Base-by-base conservation (phyloP, 805 yeast genomes). In the Torulaspora quercuum region DNA sequence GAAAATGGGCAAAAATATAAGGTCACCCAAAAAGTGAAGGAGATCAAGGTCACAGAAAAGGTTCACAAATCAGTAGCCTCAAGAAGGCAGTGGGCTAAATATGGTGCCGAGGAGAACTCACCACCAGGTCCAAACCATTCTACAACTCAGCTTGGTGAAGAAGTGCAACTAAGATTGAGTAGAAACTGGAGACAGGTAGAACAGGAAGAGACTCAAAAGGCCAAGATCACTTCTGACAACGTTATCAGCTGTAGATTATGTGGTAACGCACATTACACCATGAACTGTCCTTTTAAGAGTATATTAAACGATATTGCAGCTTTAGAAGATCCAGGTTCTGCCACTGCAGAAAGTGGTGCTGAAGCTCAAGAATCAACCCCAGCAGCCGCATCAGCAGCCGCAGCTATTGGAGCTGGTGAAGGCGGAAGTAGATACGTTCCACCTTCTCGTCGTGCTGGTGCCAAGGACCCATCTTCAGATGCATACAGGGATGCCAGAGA, bases 201-300 rank as follows among this genome's bases (percentile, higher is more conserved):
- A 58, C 79, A 80, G 66, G 80, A 78, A 58, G 82, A 80, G 61
- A 76, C 59, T 28, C 65, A 67, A 45, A 72, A 72, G 53, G 69
- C 66, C 35, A 61, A 64, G 36, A 53, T 45, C 20, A 66, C 63
- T 54, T 65, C 67, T 60, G 64, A 64, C 60, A 67, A 68, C 47
- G 70, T 68, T 52, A 64, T 78, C 48, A 68, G 65, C 52, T 92
- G 98, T 77, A 85, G 97, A 76, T 69, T 75, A 37, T 92, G 99
- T 82, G 84, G 83, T 44, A 96, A 95, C 59, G 82, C 78, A 50
- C 99, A 92, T 73, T 85, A 80, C 75, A 84, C 97, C 26, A 69
- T 87, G 63, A 81, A 82, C 69, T 92, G 99, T 83, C 98, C 98
- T 46, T 87, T 78, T 76, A 89, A 84, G 69, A 94, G 82, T 54